Evolutionary conservation across 2,329 filamentous ascomycete species (phyloP).

Genomic region (Pseudogymnoascus sp.): DNA sequence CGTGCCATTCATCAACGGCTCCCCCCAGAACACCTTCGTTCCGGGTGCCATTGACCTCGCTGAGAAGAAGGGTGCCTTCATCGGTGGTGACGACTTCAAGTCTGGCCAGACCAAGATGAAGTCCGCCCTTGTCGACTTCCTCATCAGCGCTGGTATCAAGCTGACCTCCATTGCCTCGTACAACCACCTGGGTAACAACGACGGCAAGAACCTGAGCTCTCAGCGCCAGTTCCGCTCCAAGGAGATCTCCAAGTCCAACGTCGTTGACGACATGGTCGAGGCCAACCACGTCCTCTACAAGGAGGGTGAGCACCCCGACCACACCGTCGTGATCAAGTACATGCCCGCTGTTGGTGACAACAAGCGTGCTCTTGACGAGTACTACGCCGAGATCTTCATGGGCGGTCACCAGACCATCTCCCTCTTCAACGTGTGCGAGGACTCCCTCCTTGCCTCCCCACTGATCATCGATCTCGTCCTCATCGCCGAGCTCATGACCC

Average conservation of each 20-base stretch:
- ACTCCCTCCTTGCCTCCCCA: conserved; percentile 90
- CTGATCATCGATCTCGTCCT: conserved; percentile 95
- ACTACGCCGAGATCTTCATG: conserved; percentile 98
- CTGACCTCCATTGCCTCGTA: conserved; percentile 97
- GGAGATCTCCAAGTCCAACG: conserved; percentile 99
- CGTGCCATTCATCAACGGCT: conserved; percentile 96
- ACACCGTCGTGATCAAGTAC: conserved; percentile 99
- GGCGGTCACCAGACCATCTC: conserved; percentile 96
- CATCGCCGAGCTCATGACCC: conserved; percentile 95
- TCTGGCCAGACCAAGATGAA: conserved; percentile 99
- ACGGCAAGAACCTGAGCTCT: conserved; percentile 96
- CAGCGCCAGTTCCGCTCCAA: conserved; percentile 99
- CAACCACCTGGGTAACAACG: conserved; percentile 99
- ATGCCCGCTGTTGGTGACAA: conserved; percentile 98
- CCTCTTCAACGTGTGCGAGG: conserved; percentile 98
- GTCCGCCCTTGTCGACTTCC: conserved; percentile 93
- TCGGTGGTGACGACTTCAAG: conserved; percentile 99
- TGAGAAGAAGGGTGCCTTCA: conserved; percentile 78
- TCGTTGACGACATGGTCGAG: conserved; percentile 98
- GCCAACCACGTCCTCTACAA: conserved; percentile 88
- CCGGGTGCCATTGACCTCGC: conserved; percentile 86
- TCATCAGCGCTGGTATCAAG: conserved; percentile 98
- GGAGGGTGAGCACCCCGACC: conserved; percentile 89
- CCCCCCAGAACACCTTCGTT: conserved; percentile 97
- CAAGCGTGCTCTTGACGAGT: conserved; percentile 97